Base-by-base conservation (phyloP, 2,329 filamentous ascomycete genomes). In the Botryotinia calthae region DNA sequence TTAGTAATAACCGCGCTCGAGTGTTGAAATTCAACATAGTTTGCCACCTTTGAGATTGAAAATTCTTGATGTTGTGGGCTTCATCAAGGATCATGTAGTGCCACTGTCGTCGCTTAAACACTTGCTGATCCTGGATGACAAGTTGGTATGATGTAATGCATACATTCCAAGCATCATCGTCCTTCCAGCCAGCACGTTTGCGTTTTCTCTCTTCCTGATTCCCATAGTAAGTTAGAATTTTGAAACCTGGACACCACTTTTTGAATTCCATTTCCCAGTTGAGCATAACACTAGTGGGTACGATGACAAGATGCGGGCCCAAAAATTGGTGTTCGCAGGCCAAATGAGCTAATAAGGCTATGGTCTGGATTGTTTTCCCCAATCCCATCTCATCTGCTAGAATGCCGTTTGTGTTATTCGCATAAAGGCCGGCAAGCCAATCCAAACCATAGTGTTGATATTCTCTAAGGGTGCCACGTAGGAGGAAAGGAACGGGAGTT, bases 181-280 rank as follows among this genome's bases (percentile, higher is more conserved):
- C 93, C 78, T 91, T 94, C 96, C 96, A 99, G 2, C 96, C 95
- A 79, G 92, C 90, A 42, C 97, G 91, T 82, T 98, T 98, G 76
- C 91, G 87, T 81, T 93, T 95, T 63, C 96, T 91, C 82, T 99
- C 96, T 77, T 98, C 94, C 78, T 95, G 92, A 59, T 91, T 93
- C 61, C 97, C 96, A 81, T 98, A 99, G 83, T 99, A 99, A 0
- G 95, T 96, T 73, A 99, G 86, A 72, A 99, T 97, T 81, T 98
- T 98, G 86, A 99, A 99, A 0, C 96, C 95, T 4, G 97, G 96
- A 73, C 95, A 93, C 89, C 95, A 99, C 81, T 99, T 99, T 81
- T 98, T 98, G 87, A 99, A 99, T 82, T 99, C 96, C 92, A 98
- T 98, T 82, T 99, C 97, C 96, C 96, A 99, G 81, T 99, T 99